Conservation (phyloP, 2,329 filamentous ascomycete genomes). For the Calonectria hongkongensis region DNA sequence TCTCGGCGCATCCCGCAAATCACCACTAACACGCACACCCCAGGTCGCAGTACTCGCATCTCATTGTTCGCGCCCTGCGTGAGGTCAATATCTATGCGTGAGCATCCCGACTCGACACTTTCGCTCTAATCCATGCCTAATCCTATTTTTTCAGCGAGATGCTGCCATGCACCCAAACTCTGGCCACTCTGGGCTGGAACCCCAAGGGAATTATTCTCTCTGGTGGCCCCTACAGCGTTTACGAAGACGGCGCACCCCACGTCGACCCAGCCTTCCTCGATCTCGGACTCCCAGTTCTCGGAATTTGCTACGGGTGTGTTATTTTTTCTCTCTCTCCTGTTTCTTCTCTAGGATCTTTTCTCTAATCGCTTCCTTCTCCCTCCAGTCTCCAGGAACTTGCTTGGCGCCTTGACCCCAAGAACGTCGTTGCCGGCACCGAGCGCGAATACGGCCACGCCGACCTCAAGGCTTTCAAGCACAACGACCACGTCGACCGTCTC, state of each 20-base stretch:
- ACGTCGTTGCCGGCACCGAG: slow-evolving; percentile 70
- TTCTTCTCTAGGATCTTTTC: background rate
- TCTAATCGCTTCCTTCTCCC: background rate
- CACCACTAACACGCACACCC: slow-evolving; percentile 6
- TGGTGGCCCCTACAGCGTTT: slow-evolving; percentile 81
- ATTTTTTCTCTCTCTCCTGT: background rate
- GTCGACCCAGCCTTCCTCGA: slow-evolving; percentile 68
- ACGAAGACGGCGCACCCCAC: slow-evolving; percentile 81
- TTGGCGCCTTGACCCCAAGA: slow-evolving; percentile 77
- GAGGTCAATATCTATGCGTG: background rate
- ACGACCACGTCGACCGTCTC: slow-evolving; percentile 82
- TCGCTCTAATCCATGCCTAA: slow-evolving; percentile 84
- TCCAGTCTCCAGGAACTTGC: slow-evolving; percentile 72
- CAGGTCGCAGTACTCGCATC: slow-evolving; percentile 73
- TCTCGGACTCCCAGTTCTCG: slow-evolving; percentile 55
- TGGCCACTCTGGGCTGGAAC: slow-evolving; percentile 49
- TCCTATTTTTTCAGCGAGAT: slow-evolving; percentile 86
- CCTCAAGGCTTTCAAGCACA: slow-evolving; percentile 43
- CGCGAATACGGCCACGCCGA: slow-evolving; percentile 54
- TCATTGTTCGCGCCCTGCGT: slow-evolving; percentile 72
- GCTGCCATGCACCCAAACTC: slow-evolving; percentile 56
- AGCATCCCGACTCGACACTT: slow-evolving; percentile 73
- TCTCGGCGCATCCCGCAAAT: background rate
- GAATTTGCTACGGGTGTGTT: slow-evolving; percentile 27
- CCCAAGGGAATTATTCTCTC: slow-evolving; percentile 86